Base-by-base conservation (phyloP, 2,329 filamentous ascomycete species). In the Fusarium denticulatum region DNA sequence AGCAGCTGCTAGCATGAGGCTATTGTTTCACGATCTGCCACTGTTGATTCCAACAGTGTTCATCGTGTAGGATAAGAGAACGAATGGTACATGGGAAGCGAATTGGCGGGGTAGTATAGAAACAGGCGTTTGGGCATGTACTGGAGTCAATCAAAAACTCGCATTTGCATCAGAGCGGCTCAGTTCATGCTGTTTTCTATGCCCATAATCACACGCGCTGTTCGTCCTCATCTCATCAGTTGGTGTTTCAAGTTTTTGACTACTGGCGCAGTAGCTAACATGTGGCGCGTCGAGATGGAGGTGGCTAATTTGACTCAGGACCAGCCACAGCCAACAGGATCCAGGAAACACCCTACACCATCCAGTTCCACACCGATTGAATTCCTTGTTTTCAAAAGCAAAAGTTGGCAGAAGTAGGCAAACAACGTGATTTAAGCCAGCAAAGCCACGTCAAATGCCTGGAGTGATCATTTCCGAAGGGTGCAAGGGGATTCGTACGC, bases 391-490 rank as follows among this genome's bases (percentile, higher is more conserved):
- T 73, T 74, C 24, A 34, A 70, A 30, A 60, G 58, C 58, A 72
- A 73, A 73, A 72, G 71, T 73, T 74, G 71, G 71, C 64, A 73
- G 61, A 71, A 60, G 63, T 55, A 60, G 67, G 63, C 67, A 64
- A 74, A 65, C 57, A 74, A 65, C 55, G 57, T 73, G 66, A 73
- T 71, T 57, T 58, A 45, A 61, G 53, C 30, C 36, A 49, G 52
- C 57, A 47, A 39, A 63, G 71, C 70, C 66, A 67, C 58, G 40
- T 52, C 55, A 22, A 42, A 67, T 58, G 50, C 57, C 66, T 59
- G 22, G 50, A 72, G 66, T 67, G 70, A 72, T 76, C 74, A 76
- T 75, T 72, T 75, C 74, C 74, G 66, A 71, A 69, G 53, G 40
- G 36, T 30, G 34, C 53, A 52, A 67, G 45, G 64, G 47, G 58